These are phyloP conservation scores for Gossypium schwendimanii DNA, from an alignment of 441 rosid species.

Conservation along the genomic window DNA sequence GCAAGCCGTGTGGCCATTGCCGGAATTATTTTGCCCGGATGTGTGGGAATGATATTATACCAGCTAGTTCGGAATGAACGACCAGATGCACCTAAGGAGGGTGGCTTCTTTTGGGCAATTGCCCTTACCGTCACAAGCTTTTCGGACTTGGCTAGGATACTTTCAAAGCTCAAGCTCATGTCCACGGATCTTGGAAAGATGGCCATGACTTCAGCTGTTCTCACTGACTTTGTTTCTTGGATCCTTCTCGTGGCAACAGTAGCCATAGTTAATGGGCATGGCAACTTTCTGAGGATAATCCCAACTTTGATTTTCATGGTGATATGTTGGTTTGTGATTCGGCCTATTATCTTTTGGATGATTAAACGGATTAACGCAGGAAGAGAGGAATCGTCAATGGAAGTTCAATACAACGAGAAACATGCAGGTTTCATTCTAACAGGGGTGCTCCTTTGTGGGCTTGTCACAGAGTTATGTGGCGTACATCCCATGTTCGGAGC, in stretches of 20 bases:
- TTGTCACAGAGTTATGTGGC: constrained; percentile 39
- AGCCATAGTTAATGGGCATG: background rate
- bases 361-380: background rate
- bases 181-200: constrained; percentile 27
- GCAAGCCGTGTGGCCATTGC: constrained; percentile 22
- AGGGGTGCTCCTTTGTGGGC: constrained; percentile 26
- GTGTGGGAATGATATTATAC: constrained; percentile 19
- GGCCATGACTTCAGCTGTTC: constrained; percentile 18
- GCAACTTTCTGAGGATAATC: background rate
- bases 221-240: constrained; percentile 23
- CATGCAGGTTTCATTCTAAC: constrained; percentile 22
- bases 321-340: constrained; percentile 21
- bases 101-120: constrained; percentile 25
- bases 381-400: background rate
- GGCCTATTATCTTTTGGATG: constrained; percentile 26
- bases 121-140: constrained; percentile 27
- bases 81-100: background rate
- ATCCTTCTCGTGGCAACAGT: constrained; percentile 14
- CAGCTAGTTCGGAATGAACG: background rate
- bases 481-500: constrained; percentile 38
- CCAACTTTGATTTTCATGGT: constrained; percentile 15
- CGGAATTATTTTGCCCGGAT: constrained; percentile 29
- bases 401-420: constrained; percentile 4
- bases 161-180: constrained; percentile 28
- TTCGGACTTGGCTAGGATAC: constrained; percentile 24